Base-by-base conservation (phyloP, 768 basidiomycete genomes). In the Leccinum arenicola region DNA sequence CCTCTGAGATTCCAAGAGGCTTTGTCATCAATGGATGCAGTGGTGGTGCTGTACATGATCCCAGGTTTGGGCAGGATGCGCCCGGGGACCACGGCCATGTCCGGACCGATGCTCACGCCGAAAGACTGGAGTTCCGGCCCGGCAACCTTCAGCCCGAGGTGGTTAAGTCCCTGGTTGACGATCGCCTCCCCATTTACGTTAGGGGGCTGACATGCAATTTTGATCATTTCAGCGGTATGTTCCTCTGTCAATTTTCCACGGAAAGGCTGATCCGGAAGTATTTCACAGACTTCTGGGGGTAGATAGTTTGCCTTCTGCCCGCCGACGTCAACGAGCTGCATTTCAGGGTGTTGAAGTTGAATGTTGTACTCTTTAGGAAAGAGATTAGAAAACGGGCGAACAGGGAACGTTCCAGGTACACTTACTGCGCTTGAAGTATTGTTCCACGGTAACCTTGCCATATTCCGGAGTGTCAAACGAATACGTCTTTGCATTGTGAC, bases 41-140 rank as follows among this genome's bases (percentile, higher is more conserved):
- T 72, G 10, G 69, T 59, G 3, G 62, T 68, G 61, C 19, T 19
- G 43, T 83, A 83, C 15, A 67, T 73, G 51, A 84, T 73, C 7
- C 64, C 70, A 15, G 82, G 82, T 35, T 69, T 72, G 3, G 75
- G 73, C 17, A 83, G 72, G 60, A 83, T 77, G 47, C 82, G 82
- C 7, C 79, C 83, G 1, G 83, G 82, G 8, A 83, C 82, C 27
- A 84, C 79, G 15, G 82, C 76, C 82, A 83, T 83, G 31, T 84
- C 69, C 3, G 64, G 70, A 23, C 80, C 79, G 57, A 83, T 70
- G 62, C 58, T 72, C 54, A 84, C 68, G 14, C 80, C 81, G 60
- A 83, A 83, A 14, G 72, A 71, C 19, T 70, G 63, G 23, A 82
- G 71, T 31, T 73, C 65, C 21, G 79, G 73, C 1, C 70, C 63